A percentile compares a stretch with the other conserved stretches of the same genome.
phyloP scores from a whole-genome alignment of 2,329 filamentous ascomycete species.

The Sclerotinia minor region DNA sequence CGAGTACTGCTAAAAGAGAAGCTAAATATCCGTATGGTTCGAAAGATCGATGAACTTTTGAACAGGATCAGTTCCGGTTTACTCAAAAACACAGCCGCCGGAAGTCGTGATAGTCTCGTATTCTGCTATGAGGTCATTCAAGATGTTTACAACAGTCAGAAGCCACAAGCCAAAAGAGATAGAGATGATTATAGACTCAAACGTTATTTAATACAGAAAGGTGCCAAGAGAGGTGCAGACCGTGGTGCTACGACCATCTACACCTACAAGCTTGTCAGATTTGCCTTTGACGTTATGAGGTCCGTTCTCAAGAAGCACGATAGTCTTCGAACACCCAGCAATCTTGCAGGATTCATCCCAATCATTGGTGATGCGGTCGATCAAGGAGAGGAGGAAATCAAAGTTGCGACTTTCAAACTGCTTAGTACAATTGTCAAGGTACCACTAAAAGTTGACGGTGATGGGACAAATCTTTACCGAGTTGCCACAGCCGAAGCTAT shows the following conservation, averaged over 20 bases:
- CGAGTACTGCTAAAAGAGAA: slow-evolving; percentile 79
- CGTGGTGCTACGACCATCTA: slow-evolving; percentile 74
- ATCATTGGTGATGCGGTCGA: slow-evolving; percentile 86
- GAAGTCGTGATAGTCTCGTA: slow-evolving; percentile 78
- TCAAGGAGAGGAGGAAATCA: slow-evolving; percentile 86
- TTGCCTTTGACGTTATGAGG: slow-evolving; percentile 83
- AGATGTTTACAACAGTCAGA: slow-evolving; percentile 71
- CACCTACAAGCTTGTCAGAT: slow-evolving; percentile 82
- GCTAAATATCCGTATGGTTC: slow-evolving; percentile 77
- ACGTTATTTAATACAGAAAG: slow-evolving; percentile 79
- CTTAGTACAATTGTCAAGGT: slow-evolving; percentile 83
- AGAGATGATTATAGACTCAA: slow-evolving; percentile 63
- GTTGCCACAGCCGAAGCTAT: slow-evolving; percentile 85
- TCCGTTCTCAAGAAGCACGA: slow-evolving; percentile 85
- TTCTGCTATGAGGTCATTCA: slow-evolving; percentile 96
- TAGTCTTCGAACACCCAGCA: slow-evolving; percentile 72
- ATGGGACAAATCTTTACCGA: slow-evolving; percentile 60
- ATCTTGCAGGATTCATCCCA: slow-evolving; percentile 82
- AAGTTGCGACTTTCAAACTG: slow-evolving; percentile 83
- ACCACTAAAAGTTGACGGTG: slow-evolving; percentile 67
- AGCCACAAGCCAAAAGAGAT: slow-evolving; percentile 48
- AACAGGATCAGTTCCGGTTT: slow-evolving; percentile 81
- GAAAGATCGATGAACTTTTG: slow-evolving; percentile 88
- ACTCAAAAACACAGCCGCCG: slow-evolving; percentile 75
- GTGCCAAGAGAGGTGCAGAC: slow-evolving; percentile 71